phyloP scores from a whole-genome alignment of 1,284 basidiomycete genomes.

The Malassezia obtusa region DNA sequence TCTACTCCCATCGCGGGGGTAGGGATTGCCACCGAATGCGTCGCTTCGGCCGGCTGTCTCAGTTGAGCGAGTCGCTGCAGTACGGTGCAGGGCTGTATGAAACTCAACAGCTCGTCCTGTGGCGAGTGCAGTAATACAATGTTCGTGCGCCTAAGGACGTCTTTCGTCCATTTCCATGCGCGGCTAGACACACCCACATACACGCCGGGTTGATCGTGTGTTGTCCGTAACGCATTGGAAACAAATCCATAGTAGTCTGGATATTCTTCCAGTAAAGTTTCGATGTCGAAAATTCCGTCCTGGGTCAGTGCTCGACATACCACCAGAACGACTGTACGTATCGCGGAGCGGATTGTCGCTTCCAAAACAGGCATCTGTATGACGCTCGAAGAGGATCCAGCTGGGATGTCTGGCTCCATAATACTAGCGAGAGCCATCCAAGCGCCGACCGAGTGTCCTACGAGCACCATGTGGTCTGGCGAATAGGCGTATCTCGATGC shows the following conservation, averaged over 20 bases:
- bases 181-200: not conserved
- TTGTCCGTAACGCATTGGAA: not conserved
- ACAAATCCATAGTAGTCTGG: not conserved
- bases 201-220: not conserved
- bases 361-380: not conserved
- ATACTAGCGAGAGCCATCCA: conserved; percentile 1
- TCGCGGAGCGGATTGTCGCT: not conserved
- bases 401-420: not conserved
- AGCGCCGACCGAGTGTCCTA: conserved; percentile 3
- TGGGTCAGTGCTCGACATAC: not conserved
- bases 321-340: not conserved
- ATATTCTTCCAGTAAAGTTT: not conserved
- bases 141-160: not conserved
- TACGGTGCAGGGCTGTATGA: not conserved
- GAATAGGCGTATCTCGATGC: not conserved
- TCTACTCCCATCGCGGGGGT: too few relatives aligned
- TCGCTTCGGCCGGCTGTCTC: not conserved
- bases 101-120: conserved; percentile 2
- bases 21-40: not conserved
- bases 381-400: too few relatives aligned
- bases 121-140: not conserved
- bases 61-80: not conserved
- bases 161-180: not conserved
- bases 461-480: not conserved
- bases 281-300: conserved; percentile 5